Evolutionary conservation across 768 basidiomycete species (phyloP).

Genomic region (Serendipita sp.): DNA sequence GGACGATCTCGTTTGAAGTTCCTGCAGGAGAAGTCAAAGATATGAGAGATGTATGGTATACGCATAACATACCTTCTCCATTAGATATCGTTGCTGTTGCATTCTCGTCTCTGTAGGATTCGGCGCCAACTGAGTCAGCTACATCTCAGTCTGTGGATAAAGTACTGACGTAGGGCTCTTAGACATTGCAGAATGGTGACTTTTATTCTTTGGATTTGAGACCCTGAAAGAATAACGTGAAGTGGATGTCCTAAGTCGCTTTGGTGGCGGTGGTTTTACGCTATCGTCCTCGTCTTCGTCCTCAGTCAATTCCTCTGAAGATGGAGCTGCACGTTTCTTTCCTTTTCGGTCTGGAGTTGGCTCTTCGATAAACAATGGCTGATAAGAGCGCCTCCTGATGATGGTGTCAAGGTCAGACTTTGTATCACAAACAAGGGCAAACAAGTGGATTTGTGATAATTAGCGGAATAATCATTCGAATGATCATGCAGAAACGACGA

Average conservation of each 20-base stretch:
- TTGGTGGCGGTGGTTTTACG: conserved; percentile 3
- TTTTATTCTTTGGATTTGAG: conserved; percentile 15
- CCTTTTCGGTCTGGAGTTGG: conserved; percentile 24
- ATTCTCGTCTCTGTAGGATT: not conserved
- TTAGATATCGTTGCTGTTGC: not conserved
- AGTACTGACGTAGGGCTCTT: conserved; percentile 31
- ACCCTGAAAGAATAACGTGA: not conserved
- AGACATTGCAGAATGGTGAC: conserved; percentile 30
- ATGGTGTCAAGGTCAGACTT: not conserved
- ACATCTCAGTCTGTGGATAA: not conserved
- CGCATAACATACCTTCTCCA: not conserved
- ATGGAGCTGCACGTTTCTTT: conserved; percentile 71
- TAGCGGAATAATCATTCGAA: not conserved
- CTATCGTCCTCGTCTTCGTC: conserved; percentile 6
- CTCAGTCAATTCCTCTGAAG: conserved; percentile 46
- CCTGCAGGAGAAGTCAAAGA: not conserved
- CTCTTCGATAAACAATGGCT: not conserved
- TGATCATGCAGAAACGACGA: not conserved
- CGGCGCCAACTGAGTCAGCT: conserved; percentile 1
- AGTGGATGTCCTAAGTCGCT: conserved; percentile 7
- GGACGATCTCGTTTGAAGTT: too few relatives aligned
- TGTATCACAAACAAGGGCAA: too few relatives aligned
- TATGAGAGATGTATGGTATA: not conserved
- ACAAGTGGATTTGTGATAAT: not conserved
- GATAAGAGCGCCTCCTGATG: not conserved